Conservation (phyloP, 2,329 filamentous ascomycete species). For the Leptographium procerum region DNA sequence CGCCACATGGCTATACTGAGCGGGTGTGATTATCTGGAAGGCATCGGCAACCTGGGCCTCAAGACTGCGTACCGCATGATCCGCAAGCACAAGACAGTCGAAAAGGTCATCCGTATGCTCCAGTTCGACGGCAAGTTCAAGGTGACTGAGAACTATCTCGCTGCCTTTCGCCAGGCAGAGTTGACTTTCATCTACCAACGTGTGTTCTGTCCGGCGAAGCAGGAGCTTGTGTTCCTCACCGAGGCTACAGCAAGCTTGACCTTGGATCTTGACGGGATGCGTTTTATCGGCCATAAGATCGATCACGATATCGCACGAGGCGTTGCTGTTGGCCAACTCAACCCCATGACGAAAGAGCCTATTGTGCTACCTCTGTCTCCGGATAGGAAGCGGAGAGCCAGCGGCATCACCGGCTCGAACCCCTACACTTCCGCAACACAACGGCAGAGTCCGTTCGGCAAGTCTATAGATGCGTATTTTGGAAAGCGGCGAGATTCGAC, state of each 20-base stretch:
- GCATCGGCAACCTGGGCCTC: conserved; percentile 73
- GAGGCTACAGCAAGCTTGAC: conserved; percentile 51
- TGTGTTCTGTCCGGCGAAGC: conserved; percentile 71
- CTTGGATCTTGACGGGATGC: conserved; percentile 49
- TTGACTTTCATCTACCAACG: conserved; percentile 88
- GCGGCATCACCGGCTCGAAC: conserved; percentile 19
- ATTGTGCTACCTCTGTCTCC: conserved; percentile 33
- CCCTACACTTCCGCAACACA: conserved; percentile 8
- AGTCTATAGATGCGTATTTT: conserved; percentile 46
- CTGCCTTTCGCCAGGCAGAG: conserved; percentile 76
- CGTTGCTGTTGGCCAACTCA: conserved; percentile 70
- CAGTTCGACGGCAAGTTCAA: conserved; percentile 81
- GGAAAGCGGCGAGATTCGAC: conserved; percentile 28
- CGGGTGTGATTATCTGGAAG: conserved; percentile 89
- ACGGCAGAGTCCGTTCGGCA: conserved; percentile 19
- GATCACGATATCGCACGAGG: conserved; percentile 57
- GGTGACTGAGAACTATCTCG: conserved; percentile 70
- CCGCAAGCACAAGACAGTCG: conserved; percentile 78
- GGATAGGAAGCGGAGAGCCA: conserved; percentile 23
- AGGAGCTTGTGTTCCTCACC: conserved; percentile 65
- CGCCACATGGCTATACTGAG: conserved; percentile 92
- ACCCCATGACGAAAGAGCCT: conserved; percentile 76
- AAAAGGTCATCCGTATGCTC: conserved; percentile 68
- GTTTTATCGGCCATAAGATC: conserved; percentile 69
- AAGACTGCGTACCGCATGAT: conserved; percentile 90